phyloP scores from a whole-genome alignment of 768 basidiomycete species.

The Cubamyces lactineus region DNA sequence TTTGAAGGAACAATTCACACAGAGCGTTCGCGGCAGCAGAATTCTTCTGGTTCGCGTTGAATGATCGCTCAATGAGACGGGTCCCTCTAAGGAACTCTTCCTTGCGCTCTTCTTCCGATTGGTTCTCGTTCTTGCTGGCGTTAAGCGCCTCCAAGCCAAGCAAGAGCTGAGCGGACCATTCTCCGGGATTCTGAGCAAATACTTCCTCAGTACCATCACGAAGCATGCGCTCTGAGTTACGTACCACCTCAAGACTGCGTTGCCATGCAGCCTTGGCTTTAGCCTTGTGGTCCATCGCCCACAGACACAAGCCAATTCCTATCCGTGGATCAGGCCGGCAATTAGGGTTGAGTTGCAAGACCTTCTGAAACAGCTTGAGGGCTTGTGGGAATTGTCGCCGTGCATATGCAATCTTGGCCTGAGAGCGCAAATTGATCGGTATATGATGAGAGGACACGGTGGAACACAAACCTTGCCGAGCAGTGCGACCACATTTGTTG shows the following conservation, averaged over 20 bases:
- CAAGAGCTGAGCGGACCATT: conserved; percentile 80
- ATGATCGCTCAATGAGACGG: conserved; percentile 73
- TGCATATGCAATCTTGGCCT: conserved; percentile 84
- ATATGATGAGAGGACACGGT: not conserved
- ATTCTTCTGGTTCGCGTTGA: conserved; percentile 76
- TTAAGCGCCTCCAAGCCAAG: conserved; percentile 89
- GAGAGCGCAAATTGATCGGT: conserved; percentile 11
- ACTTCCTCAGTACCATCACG: too few species aligned
- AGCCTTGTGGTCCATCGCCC: conserved; percentile 82
- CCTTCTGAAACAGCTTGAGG: conserved; percentile 83
- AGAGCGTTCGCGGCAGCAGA: conserved; percentile 85
- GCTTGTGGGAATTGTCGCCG: conserved; percentile 77
- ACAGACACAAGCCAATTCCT: conserved; percentile 93
- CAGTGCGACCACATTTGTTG: conserved; percentile 86
- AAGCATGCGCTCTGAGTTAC: conserved; percentile 34
- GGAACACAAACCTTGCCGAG: conserved; percentile 70
- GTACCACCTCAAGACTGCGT: conserved; percentile 80
- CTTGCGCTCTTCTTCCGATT: conserved; percentile 63
- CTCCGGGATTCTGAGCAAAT: conserved; percentile 63
- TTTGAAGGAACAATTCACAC: conserved; percentile 77
- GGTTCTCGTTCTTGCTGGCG: conserved; percentile 72
- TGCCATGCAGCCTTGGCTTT: conserved; percentile 92
- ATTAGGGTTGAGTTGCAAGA: conserved; percentile 73
- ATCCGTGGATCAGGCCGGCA: conserved; percentile 93
- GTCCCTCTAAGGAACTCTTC: conserved; percentile 66